Evolutionary conservation across 1,284 basidiomycete genomes (phyloP), one percentile per base, ranked within the genome.

Genomic region (Grifola frondosa): DNA sequence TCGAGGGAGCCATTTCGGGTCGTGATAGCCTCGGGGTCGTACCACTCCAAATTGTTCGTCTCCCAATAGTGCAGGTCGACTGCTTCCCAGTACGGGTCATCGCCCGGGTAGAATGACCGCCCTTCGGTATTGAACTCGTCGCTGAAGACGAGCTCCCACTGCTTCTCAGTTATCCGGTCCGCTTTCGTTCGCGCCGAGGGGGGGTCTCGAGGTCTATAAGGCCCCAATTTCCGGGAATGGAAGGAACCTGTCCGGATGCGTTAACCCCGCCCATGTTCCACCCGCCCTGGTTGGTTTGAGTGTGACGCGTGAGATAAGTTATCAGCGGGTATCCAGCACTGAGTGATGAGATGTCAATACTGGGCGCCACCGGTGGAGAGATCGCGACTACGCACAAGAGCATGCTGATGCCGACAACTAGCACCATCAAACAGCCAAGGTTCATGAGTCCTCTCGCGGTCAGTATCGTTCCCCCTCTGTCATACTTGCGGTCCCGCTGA

Each of bases 121-220:
- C 80, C 88, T 11, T 88, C 84, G 15, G 69, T 69, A 44, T 96
- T 83, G 66, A 97, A 97, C 68, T 96, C 94, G 65, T 96, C 93
- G 37, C 87, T 91, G 61, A 89, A 95, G 3, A 93, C 81, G 7
- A 96, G 73, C 42, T 84, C 78, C 68, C 70, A 71, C 17, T 73
- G 63, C 10, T 69, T 58, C 5, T 69, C 64, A 6, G 81, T 75
- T 19, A 64, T 61, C 56, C 72, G 81, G 38, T 86, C 84, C 4
- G 64, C 59, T 40, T 81, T 83, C 1, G 78, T 81, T 56, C 79
- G 78, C 1, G 68, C 79, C 3, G 74, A n/a, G 68, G 46, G 3
- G 89, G 89, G 0, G 91, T 95, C 42, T 88, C 81, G 4, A 69
- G 42, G 63, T 94, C 91, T 50, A 94, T 84, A 40, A 91, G 67